These are phyloP conservation scores for Dioszegia hungarica DNA, from an alignment of 768 basidiomycete genomes.

Conservation along the genomic window DNA sequence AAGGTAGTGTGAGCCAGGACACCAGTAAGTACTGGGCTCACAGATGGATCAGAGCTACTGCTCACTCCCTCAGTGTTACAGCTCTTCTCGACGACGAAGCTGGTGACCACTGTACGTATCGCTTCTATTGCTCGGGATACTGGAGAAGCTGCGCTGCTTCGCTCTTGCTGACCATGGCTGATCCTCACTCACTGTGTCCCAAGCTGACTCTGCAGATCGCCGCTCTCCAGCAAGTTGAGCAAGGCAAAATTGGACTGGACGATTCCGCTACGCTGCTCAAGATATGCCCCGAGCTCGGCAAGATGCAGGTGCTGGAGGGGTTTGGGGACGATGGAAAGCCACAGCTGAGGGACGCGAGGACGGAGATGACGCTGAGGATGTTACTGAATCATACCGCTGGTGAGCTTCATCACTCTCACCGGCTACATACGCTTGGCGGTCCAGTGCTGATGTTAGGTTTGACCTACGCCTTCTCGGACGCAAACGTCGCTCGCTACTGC, in stretches of 20 bases:
- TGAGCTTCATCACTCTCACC: too few species aligned
- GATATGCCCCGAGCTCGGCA: conserved; percentile 9
- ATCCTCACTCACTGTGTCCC: too few species aligned
- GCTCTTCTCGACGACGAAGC: conserved; percentile 20
- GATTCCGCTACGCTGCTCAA: conserved; percentile 2
- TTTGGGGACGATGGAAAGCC: conserved; percentile 7
- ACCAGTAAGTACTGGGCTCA: conserved; percentile 16
- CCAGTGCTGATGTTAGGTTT: background rate
- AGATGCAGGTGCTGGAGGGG: conserved; percentile 11
- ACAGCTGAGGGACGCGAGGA: conserved; percentile 4
- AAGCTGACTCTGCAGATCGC: conserved; percentile 10
- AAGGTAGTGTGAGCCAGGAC: conserved; percentile 6
- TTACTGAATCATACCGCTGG: conserved; percentile 13
- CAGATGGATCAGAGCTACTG: too few species aligned
- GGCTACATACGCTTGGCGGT: too few species aligned
- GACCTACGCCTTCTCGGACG: background rate
- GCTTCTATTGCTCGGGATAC: background rate
- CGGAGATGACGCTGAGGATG: conserved; percentile 14
- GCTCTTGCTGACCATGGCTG: too few species aligned
- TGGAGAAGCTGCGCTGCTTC: background rate
- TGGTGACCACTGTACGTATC: conserved; percentile 12
- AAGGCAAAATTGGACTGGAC: conserved; percentile 12
- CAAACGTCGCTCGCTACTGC: background rate
- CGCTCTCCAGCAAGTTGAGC: conserved; percentile 9
- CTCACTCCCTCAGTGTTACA: too few species aligned